Evolutionary conservation across 495 filamentous ascomycete genomes (phyloP).

Genomic region (Penicillium malachiteum): DNA sequence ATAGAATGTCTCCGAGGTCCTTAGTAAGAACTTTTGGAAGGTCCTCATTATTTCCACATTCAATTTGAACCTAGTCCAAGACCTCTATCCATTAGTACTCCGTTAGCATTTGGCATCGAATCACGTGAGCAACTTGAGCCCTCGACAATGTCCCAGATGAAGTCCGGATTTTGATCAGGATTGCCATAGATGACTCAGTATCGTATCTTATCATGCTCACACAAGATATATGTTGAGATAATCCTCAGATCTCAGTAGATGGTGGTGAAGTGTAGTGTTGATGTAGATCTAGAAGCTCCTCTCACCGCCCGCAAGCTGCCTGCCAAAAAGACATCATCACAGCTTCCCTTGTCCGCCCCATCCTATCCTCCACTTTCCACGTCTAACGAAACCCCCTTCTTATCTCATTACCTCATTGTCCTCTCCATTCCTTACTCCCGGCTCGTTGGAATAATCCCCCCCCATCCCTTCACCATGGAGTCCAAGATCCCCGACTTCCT

Average conservation of each 20-base stretch:
- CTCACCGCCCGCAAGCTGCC: conserved; percentile 9
- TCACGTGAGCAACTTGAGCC: not conserved
- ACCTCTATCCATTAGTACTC: not conserved
- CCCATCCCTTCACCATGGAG: conserved; percentile 56
- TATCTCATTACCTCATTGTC: not conserved
- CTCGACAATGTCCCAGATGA: not conserved
- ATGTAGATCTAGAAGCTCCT: not conserved
- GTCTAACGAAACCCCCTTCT: not conserved
- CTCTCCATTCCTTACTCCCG: not conserved
- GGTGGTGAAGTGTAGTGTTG: not conserved
- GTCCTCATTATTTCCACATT: not conserved
- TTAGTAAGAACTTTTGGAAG: not conserved
- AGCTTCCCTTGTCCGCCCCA: conserved; percentile 1
- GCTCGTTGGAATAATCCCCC: not conserved
- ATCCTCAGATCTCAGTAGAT: not conserved
- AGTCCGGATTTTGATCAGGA: too few relatives aligned
- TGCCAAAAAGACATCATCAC: conserved; percentile 10
- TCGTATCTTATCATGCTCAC: too few relatives aligned
- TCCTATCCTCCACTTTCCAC: not conserved
- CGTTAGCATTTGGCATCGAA: not conserved
- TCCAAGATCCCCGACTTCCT: conserved; percentile 91
- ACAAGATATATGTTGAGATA: too few relatives aligned
- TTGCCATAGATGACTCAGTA: too few relatives aligned
- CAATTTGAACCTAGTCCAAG: not conserved
- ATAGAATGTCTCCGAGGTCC: not conserved